Conservation (phyloP, 176 grass and related monocot genomes). For the Thinopyrum elongatum region DNA sequence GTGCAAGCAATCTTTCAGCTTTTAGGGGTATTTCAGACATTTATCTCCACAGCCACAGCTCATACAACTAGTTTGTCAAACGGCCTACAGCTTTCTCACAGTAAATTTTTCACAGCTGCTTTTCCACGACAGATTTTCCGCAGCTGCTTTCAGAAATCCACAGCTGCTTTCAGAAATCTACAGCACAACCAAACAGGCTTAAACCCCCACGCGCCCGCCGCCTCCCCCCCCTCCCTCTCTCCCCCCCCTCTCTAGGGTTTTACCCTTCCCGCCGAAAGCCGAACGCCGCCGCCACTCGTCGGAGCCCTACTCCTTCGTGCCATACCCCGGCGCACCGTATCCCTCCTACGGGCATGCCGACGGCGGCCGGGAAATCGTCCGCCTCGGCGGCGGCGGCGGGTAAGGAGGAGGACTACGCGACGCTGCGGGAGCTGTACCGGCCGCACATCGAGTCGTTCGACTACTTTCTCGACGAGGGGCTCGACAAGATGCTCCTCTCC, state of each 20-base stretch:
- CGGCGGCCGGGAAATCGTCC: background rate
- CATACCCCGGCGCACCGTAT: background rate
- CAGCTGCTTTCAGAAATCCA: too few relatives aligned
- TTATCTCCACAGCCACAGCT: too few relatives aligned
- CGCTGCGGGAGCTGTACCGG: constrained; percentile 60
- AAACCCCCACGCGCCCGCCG: background rate
- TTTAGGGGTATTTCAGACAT: too few relatives aligned
- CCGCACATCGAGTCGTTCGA: constrained; percentile 89
- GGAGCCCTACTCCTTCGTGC: background rate
- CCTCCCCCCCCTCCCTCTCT: constrained; percentile 1
- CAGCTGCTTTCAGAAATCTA: too few relatives aligned
- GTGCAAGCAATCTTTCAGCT: too few relatives aligned
- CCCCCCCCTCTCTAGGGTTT: constrained; percentile 12
- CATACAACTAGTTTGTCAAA: too few relatives aligned
- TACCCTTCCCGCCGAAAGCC: constrained; percentile 27
- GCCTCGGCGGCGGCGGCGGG: background rate
- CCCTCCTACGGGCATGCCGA: background rate
- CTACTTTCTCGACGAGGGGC: constrained; percentile 73
- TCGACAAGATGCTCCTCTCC: constrained; percentile 54
- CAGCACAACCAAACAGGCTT: too few relatives aligned
- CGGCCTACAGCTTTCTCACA: too few relatives aligned
- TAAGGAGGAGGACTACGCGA: constrained; percentile 38
- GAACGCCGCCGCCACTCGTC: background rate
- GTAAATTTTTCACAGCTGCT: too few relatives aligned
- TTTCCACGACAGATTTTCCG: too few relatives aligned